Conservation (phyloP, 1,284 basidiomycete species). For the Puccinia coronata region DNA sequence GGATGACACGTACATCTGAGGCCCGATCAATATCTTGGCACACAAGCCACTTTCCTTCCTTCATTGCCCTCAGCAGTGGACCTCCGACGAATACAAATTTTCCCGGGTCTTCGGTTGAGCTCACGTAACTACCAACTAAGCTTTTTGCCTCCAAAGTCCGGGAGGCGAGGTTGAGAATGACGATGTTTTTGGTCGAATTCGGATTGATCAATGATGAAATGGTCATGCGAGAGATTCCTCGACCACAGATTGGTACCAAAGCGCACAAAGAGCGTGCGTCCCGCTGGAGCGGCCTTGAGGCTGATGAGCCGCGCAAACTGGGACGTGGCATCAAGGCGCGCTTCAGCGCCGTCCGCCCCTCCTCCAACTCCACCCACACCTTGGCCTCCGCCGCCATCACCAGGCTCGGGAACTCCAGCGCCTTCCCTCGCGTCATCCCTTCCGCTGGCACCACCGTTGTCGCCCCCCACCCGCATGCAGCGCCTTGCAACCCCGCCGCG, state of each 20-base stretch:
- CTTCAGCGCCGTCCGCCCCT: slow-evolving; percentile 76
- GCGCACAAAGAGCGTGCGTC: slow-evolving; percentile 88
- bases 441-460: slow-evolving; percentile 90
- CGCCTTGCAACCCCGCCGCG: slow-evolving; percentile 96
- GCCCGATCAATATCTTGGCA: too few relatives aligned
- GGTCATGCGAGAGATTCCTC: slow-evolving; percentile 58
- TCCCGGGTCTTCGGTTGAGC: slow-evolving; percentile 79
- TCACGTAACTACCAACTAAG: slow-evolving; percentile 92
- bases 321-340: slow-evolving; percentile 91
- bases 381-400: slow-evolving; percentile 78
- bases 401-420: slow-evolving; percentile 88
- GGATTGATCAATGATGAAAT: too few relatives aligned
- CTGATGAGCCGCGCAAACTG: slow-evolving; percentile 80
- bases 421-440: slow-evolving; percentile 97
- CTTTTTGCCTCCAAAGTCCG: slow-evolving; percentile 87
- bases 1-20: too few relatives aligned
- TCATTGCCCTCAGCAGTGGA: slow-evolving; percentile 83
- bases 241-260: slow-evolving; percentile 67
- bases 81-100: slow-evolving; percentile 97
- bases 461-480: slow-evolving; percentile 95
- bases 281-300: slow-evolving; percentile 82
- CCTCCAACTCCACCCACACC: slow-evolving; percentile 82
- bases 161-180: slow-evolving; percentile 87
- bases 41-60: slow-evolving; percentile 83
- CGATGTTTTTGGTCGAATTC: slow-evolving; percentile 61